Percentiles rank a stretch among this genome's conserved stretches.
phyloP scores from a whole-genome alignment of 2,329 filamentous ascomycete species.

The Setomelanomma holmii region DNA sequence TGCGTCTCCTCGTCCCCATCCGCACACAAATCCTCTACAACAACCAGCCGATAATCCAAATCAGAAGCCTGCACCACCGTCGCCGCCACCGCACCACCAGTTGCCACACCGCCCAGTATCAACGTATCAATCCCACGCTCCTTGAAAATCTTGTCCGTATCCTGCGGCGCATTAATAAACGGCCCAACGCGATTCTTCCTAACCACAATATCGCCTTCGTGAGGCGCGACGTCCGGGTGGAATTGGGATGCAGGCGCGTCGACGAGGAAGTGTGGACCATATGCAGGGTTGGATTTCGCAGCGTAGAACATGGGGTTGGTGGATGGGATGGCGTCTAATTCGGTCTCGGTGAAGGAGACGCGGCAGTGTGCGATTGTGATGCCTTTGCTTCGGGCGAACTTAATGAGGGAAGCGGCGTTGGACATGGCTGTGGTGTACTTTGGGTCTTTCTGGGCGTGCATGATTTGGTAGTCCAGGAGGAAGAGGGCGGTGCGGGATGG shows the following conservation, averaged over 20 bases:
- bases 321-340: background rate
- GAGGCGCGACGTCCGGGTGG: background rate
- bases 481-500: background rate
- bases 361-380: background rate
- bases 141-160: background rate
- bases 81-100: background rate
- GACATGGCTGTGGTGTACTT: background rate
- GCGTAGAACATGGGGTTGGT: background rate
- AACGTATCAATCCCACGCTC: background rate
- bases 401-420: background rate
- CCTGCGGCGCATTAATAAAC: background rate
- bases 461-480: background rate
- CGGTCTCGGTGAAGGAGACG: background rate
- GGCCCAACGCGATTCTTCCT: background rate
- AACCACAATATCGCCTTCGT: background rate
- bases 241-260: background rate
- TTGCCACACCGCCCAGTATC: background rate
- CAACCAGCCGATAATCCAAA: background rate
- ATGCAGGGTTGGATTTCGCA: background rate
- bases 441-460: background rate
- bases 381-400: background rate
- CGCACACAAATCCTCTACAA: background rate
- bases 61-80: background rate
- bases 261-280: background rate
- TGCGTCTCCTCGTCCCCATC: background rate